Evolutionary conservation across 179 eudicot genomes (phyloP).

Genomic region (Patellifolia procumbens): DNA sequence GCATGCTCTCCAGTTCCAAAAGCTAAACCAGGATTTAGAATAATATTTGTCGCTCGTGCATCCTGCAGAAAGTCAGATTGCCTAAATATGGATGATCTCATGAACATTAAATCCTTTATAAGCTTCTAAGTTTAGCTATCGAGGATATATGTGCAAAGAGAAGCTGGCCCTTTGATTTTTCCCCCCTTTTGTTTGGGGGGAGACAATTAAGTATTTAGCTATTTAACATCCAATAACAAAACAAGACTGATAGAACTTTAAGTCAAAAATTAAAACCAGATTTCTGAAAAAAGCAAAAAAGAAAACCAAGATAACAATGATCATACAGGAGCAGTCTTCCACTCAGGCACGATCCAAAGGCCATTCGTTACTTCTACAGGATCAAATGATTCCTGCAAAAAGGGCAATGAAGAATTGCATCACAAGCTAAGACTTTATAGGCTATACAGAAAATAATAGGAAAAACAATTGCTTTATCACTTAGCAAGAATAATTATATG

Average conservation of each 20-base stretch:
- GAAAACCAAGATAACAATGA: constrained; percentile 19
- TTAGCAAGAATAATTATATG: neutral
- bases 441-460: neutral
- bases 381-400: constrained; percentile 79
- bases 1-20: constrained; percentile 99
- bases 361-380: constrained; percentile 82
- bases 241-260: neutral
- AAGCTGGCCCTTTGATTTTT: neutral
- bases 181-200: neutral
- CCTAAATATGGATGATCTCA: neutral
- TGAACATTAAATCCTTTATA: constrained; percentile 3
- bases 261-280: neutral
- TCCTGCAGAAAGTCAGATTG: constrained; percentile 49
- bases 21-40: constrained; percentile 84
- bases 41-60: constrained; percentile 67
- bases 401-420: constrained; percentile 7
- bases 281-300: neutral
- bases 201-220: neutral
- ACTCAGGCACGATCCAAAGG: constrained; percentile 94
- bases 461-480: neutral
- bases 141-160: neutral
- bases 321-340: constrained; percentile 85
- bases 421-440: constrained; percentile 5
- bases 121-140: neutral
- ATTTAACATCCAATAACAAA: neutral